Evolutionary conservation across 805 yeast species (phyloP), one percentile per base, ranked within the genome.

Genomic region (Tetrapisispora iriomotensis): DNA sequence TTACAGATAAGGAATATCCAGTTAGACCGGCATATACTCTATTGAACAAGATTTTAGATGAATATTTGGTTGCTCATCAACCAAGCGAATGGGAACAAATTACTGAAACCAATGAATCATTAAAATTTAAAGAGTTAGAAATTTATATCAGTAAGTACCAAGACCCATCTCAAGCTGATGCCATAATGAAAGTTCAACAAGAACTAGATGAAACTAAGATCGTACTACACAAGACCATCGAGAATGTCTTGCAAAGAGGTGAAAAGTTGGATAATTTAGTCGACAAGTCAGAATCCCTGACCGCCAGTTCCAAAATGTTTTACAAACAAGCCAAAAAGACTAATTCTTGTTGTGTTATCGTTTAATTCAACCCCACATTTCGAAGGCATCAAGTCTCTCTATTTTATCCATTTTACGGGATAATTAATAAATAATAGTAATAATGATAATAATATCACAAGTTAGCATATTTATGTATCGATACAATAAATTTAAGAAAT

Each of bases 201-300:
- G 98, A 92, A 64, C 74, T 92, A 53, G 98, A 92, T 62, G 98
- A 92, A 59, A 92, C 98, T 27, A 92, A 92, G 69, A 85, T 90
- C 51, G 95, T 88, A 29, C 70, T 92, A 54, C 97, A 92, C 65
- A 88, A 90, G 66, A 87, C 96, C 34, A 90, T 92, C 49, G 96
- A 92, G 64, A 73, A 82, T 45, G 96, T 92, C 8, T 72, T 92
- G 58, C 94, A 86, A 62, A 77, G 99, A 61, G 98, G 98, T 37
- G 99, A 92, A 64, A 87, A 87, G 56, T 74, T 92, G 54, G 98
- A 92, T 58, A 73, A 92, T 30, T 71, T 92, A 51, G 97, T 92
- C 30, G 96, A 90, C 58, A 92, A 92, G 68, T 82, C 95, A 28
- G 96, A 88, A 61, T 94, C 95, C 1, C 71, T 92, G 55, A 81